Evolutionary conservation across 1,139 yeast genomes (phyloP).

Genomic region (Meyerozyma athensensis): DNA sequence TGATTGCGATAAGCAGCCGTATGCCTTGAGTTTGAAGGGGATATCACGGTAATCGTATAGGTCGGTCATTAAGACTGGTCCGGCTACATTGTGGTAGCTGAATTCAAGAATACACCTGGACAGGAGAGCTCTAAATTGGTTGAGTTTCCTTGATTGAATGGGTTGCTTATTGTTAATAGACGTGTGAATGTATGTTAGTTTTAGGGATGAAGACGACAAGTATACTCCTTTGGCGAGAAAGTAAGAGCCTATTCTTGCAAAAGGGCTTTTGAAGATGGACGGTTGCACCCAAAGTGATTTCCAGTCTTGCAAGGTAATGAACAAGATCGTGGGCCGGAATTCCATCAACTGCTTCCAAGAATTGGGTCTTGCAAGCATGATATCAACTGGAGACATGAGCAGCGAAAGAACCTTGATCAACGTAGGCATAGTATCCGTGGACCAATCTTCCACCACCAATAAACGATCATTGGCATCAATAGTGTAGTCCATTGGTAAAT

Average conservation of each 20-base stretch:
- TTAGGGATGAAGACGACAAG: slow-evolving; percentile 13
- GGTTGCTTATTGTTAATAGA: slow-evolving; percentile 10
- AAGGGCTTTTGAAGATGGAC: neutral
- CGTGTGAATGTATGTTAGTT: slow-evolving; percentile 39
- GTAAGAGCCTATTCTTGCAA: neutral
- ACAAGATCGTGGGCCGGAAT: slow-evolving; percentile 22
- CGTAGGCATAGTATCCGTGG: slow-evolving; percentile 21
- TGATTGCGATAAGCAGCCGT: slow-evolving; percentile 49
- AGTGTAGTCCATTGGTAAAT: slow-evolving; percentile 46
- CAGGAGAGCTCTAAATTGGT: slow-evolving; percentile 43
- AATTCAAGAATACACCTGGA: slow-evolving; percentile 52
- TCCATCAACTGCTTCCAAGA: slow-evolving; percentile 12
- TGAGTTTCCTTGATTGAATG: slow-evolving; percentile 29
- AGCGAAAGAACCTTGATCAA: slow-evolving; percentile 27
- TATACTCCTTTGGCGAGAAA: slow-evolving; percentile 1
- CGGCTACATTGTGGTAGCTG: slow-evolving; percentile 43
- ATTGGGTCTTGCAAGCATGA: slow-evolving; percentile 9
- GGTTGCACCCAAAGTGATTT: neutral
- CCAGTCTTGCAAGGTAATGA: slow-evolving; percentile 15
- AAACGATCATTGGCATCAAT: slow-evolving; percentile 39
- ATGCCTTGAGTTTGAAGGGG: slow-evolving; percentile 18
- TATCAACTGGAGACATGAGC: slow-evolving; percentile 19
- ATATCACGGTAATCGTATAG: slow-evolving; percentile 57
- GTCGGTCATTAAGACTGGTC: slow-evolving; percentile 57
- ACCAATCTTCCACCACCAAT: slow-evolving; percentile 24